A percentile compares a stretch with the other conserved stretches of the same genome.
phyloP scores from a whole-genome alignment of 2,329 filamentous ascomycete genomes.

The Cladophialophora psammophila region DNA sequence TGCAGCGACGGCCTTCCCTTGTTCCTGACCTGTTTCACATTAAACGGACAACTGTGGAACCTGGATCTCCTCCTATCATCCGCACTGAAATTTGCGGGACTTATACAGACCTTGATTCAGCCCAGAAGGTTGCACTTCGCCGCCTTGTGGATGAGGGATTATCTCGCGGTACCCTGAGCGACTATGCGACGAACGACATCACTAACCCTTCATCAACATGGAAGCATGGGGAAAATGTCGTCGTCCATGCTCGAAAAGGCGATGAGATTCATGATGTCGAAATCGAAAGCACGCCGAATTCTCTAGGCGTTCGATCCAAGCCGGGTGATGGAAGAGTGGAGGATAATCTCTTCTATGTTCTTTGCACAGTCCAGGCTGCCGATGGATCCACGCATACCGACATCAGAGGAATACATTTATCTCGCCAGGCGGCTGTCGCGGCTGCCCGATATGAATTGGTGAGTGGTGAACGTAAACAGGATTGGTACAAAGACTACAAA shows the following conservation, averaged over 20 bases:
- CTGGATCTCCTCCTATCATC: constrained; percentile 23
- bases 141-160: constrained; percentile 29
- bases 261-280: constrained; percentile 24
- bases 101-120: constrained; percentile 26
- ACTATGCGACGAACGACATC: constrained; percentile 24
- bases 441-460: constrained; percentile 28
- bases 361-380: constrained; percentile 17
- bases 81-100: constrained; percentile 30
- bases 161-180: constrained; percentile 9
- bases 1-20: constrained; percentile 28
- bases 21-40: constrained; percentile 30
- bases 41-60: constrained; percentile 25
- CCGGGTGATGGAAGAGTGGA: constrained; percentile 24
- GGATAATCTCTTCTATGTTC: constrained; percentile 28
- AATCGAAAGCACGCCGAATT: constrained; percentile 28
- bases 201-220: constrained; percentile 21
- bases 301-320: constrained; percentile 26
- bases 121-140: constrained; percentile 20
- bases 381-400: constrained; percentile 21
- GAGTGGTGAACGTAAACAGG: constrained; percentile 26
- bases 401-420: constrained; percentile 28
- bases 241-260: constrained; percentile 24
- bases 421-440: constrained; percentile 26
- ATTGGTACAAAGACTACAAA: constrained; percentile 27
- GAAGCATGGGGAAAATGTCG: constrained; percentile 24